A percentile compares a stretch with the other conserved stretches of the same genome.
phyloP scores from a whole-genome alignment of 371 early-diverging fungal species.

The Chytridium lagenaria region DNA sequence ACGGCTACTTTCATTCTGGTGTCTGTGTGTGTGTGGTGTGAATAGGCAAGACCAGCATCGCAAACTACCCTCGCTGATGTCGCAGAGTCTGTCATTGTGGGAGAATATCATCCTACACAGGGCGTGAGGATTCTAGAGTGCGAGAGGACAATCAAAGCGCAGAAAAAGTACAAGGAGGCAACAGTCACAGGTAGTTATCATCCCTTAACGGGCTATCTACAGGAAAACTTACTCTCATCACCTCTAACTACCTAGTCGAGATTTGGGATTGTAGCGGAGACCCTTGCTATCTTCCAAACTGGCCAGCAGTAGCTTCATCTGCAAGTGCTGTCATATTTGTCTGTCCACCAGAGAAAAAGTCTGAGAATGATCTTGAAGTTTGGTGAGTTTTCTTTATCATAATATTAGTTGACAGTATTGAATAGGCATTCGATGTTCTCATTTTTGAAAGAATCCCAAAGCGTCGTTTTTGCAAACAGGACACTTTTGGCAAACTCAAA shows the following conservation, averaged over 20 bases:
- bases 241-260: slow-evolving; percentile 39
- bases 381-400: slow-evolving; percentile 32
- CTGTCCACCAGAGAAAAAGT: slow-evolving; percentile 41
- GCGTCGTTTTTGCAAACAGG: slow-evolving; percentile 39
- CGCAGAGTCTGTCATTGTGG: slow-evolving; percentile 38
- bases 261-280: slow-evolving; percentile 58
- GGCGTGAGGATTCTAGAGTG: slow-evolving; percentile 56
- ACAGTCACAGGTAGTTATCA: slow-evolving; percentile 28
- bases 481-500: slow-evolving; percentile 9
- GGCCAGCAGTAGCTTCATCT: slow-evolving; percentile 45
- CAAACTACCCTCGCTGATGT: slow-evolving; percentile 53
- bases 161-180: slow-evolving; percentile 25
- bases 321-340: slow-evolving; percentile 46
- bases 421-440: slow-evolving; percentile 45
- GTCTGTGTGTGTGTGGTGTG: too few relatives aligned
- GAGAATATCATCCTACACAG: slow-evolving; percentile 53
- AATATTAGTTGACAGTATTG: background rate
- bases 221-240: background rate
- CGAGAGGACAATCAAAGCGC: slow-evolving; percentile 39
- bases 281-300: slow-evolving; percentile 35
- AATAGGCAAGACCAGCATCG: slow-evolving; percentile 49
- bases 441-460: slow-evolving; percentile 32
- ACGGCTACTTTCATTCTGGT: too few relatives aligned
- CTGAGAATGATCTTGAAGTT: slow-evolving; percentile 50
- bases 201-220: too few relatives aligned